Base-by-base conservation (phyloP, 768 basidiomycete species). In the Phaeolepiota aurea region DNA sequence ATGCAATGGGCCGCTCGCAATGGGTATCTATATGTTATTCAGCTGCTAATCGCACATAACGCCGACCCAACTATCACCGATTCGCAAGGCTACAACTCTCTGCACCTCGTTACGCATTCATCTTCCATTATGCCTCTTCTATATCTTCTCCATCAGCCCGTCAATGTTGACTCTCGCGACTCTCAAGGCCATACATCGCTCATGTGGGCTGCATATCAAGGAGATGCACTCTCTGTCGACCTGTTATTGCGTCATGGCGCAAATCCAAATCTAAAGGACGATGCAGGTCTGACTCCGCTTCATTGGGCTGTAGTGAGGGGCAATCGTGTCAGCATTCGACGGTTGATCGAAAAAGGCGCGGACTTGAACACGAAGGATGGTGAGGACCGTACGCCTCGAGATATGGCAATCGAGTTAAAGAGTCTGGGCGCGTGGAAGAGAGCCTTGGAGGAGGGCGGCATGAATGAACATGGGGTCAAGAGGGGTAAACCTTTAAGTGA, bases 171-270 rank as follows among this genome's bases (percentile, higher is more conserved):
- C 56, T 83, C 84, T 35, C 75, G 81, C 30, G 96, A 99, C 58
- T 69, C 81, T 1, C 86, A 89, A 52, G 96, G 96, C 0, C 96
- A 98, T 56, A 96, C 94, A 0, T 74, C 88, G 0, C 71, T 98
- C 37, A 96, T 97, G 89, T 99, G 96, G 96, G 96, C 96, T 3
- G 89, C 91, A 5, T 99, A 98, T 61, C 96, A 99, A 58, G 96
- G 96, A 34, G 96, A 99, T 54, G 92, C 91, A 1, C 75, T 98
- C 22, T 90, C 87, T 2, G 92, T 98, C 3, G 92, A 97, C 47
- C 61, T 98, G 34, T 63, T 99, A 31, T 71, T 99, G 38, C 76
- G 81, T 42, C 88, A 93, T 49, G 89, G 89, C 2, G 92, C 96
- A 1, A 86, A 79, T 43, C 70, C 82, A 1, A 79, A 79, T 44